Conservation (phyloP, 2,329 filamentous ascomycete genomes). For the Fusarium mexicanum region DNA sequence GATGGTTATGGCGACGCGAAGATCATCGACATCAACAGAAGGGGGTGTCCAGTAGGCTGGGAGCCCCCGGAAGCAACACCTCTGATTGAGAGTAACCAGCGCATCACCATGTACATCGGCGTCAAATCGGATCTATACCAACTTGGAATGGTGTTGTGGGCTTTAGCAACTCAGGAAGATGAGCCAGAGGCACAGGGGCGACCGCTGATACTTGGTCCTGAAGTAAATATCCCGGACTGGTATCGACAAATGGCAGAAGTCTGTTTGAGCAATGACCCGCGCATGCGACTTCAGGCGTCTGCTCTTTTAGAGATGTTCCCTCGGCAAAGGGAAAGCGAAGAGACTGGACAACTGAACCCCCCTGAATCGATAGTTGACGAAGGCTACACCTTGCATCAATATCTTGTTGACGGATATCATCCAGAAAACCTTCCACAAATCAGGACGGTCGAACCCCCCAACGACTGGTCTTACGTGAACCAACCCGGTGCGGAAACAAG, state of each 20-base stretch:
- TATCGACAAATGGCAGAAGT: conserved; percentile 79
- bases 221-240: conserved; percentile 77
- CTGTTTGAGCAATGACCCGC: conserved; percentile 80
- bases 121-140: conserved; percentile 98
- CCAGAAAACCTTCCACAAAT: conserved; percentile 49
- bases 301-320: conserved; percentile 78
- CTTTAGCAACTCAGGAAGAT: conserved; percentile 85
- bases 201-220: conserved; percentile 70
- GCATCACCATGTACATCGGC: conserved; percentile 96
- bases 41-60: conserved; percentile 98
- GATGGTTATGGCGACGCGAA: conserved; percentile 85
- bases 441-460: conserved; percentile 53
- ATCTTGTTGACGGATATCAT: conserved; percentile 50
- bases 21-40: conserved; percentile 97
- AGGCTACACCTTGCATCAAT: conserved; percentile 52
- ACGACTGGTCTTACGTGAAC: conserved; percentile 56
- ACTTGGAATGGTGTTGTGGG: conserved; percentile 97
- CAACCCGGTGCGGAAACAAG: conserved; percentile 51
- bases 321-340: conserved; percentile 13
- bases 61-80: conserved; percentile 91
- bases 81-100: conserved; percentile 86
- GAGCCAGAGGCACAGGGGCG: conserved; percentile 84
- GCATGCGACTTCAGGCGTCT: conserved; percentile 76
- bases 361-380: conserved; percentile 55
- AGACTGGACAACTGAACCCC: conserved; percentile 31